Evolutionary conservation across 257 asterid genomes (phyloP), one percentile per base, ranked within the genome.

Genomic region (Ilex asprella): DNA sequence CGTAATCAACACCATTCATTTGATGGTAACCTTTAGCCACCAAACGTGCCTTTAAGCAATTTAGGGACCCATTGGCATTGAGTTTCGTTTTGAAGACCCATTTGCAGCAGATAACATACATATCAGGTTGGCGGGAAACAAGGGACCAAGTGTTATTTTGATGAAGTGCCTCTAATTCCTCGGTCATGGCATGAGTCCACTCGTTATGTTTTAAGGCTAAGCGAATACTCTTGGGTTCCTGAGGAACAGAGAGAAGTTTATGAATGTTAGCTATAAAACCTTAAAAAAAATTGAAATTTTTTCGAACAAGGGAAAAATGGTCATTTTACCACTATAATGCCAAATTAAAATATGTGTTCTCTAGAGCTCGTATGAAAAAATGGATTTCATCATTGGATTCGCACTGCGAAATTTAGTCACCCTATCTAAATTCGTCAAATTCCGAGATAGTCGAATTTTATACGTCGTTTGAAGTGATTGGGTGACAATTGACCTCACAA

Each of bases 11-110:
- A 4, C 49, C 62, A 35, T 58, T 30, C 8, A 58, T 12, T n/a
- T 58, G 62, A 15, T 58, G 62, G 13, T 32, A 58, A 0, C 62
- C 50, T 35, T 35, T 58, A 21, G 61, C 46, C 2, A 56, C 60
- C 1, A 56, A 7, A 1, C 35, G 2, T 2, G 16, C 13, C 12
- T 57, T 57, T 0, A 35, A 10, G 9, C 12, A 2, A n/a, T 58
- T 39, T 0, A 58, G 30, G 16, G 62, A 4, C 10, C 50, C 30
- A 58, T 58, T 30, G 30, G 50, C 30, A 0, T 32, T 35, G 2
- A 58, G 15, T 32, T 58, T 56, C 2, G 62, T 1, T 35, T 58
- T 58, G 30, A 58, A 58, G 1, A 58, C 30, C 51, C 62, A 58
- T 39, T 58, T 58, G 0, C 16, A 58, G 0, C 49, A 50, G 9